Base-by-base conservation (phyloP, 345 rosid species). In the Barbarea vulgaris region DNA sequence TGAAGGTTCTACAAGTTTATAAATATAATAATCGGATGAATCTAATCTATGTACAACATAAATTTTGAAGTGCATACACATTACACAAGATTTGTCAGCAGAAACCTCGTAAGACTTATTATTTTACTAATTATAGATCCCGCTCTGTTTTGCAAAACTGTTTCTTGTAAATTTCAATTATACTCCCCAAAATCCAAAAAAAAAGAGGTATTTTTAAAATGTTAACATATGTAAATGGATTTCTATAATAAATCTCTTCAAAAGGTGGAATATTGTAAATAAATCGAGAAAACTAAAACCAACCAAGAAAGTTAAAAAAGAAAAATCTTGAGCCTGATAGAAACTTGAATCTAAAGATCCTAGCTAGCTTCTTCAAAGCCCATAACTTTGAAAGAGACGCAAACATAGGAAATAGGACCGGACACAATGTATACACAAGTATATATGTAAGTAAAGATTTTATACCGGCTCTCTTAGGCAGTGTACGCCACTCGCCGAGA, bases 381-480 rank as follows among this genome's bases (percentile, higher is more conserved):
- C 48, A 2, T 36, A 39, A 15, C 4, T 39, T 11, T 18, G 59
- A 66, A 74, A 68, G 74, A 68, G 69, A 67, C 46, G 8, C 18
- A 75, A 53, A 60, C 73, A 48, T 9, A 56, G 13, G 10, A 18
- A 9, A 15, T 42, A 42, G 17, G 9, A 19, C 62, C 50, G 57
- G 53, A 69, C 44, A 41, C 6, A 68, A 27, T 28, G 12, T 55
- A 14, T 25, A 53, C 27, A 21, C 13, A 55, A n/a, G n/a, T n/a
- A n/a, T 50, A 2, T 54, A 34, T 54, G 60, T 56, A 55, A 28
- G 72, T 71, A 65, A 7, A 77, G 67, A 71, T 71, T 57, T 12
- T 37, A n/a, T 77, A 77, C 98, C 98, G 15, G 97, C 97, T 55
- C 57, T 81, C 61, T 61, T 79, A 3, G 96, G 93, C 36, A 90